These are phyloP conservation scores for Cadophora luteo-olivacea DNA, from an alignment of 2,329 filamentous ascomycete genomes.

Conservation along the genomic window DNA sequence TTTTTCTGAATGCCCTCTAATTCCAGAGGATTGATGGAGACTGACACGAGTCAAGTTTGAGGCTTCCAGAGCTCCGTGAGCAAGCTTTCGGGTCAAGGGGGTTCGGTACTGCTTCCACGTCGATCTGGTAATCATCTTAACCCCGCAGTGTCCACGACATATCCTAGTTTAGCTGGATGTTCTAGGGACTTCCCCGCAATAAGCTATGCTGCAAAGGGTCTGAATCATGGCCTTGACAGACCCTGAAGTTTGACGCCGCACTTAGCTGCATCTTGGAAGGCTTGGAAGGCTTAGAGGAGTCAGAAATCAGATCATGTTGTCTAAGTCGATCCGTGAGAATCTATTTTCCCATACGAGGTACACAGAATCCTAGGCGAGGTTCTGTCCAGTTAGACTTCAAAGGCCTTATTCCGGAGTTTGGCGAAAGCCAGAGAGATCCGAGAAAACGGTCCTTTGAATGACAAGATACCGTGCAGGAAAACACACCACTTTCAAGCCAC, in stretches of 20 bases:
- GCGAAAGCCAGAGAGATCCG: constrained; percentile 2
- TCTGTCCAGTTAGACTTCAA: not conserved
- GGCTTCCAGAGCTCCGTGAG: constrained; percentile 23
- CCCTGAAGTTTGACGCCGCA: constrained; percentile 4
- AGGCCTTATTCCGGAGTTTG: constrained; percentile 2
- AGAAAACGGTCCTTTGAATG: not conserved
- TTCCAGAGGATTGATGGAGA: not conserved
- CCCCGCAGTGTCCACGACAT: constrained; percentile 23
- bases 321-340: not conserved
- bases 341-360: not conserved
- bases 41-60: constrained; percentile 2
- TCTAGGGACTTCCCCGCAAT: constrained; percentile 27
- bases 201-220: constrained; percentile 19
- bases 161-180: constrained; percentile 4
- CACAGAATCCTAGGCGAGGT: not conserved
- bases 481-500: constrained; percentile 25
- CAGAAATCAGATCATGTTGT: not conserved
- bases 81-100: constrained; percentile 28
- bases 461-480: constrained; percentile 10
- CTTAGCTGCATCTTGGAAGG: not conserved
- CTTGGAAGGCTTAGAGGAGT: not conserved
- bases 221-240: constrained; percentile 5
- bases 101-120: constrained; percentile 17
- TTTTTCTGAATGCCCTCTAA: constrained; percentile 22
- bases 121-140: constrained; percentile 19